A percentile compares a stretch with the other conserved stretches of the same genome.
Conservation (phyloP, 129 eudicot genomes). For the Dittrichia graveolens region DNA sequence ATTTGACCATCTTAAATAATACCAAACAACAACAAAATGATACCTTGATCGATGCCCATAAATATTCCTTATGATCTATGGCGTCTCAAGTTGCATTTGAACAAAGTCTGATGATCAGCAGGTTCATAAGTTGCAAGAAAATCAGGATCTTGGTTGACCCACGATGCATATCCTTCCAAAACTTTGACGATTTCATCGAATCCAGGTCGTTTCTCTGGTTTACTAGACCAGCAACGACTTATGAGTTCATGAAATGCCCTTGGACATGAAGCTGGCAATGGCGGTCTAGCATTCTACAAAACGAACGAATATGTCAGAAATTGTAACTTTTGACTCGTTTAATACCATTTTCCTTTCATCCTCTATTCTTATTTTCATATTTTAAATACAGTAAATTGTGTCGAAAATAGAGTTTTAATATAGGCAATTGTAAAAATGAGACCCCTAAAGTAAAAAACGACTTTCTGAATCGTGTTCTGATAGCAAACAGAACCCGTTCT, state of each 20-base stretch:
- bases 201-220: constrained; percentile 68
- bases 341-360: neutral
- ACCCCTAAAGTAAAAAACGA: neutral
- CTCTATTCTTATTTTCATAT: neutral
- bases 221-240: constrained; percentile 77
- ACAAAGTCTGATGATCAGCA: constrained; percentile 19
- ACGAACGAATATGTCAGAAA: neutral
- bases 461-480: neutral
- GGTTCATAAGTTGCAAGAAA: constrained; percentile 63
- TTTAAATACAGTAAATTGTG: neutral
- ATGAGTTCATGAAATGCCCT: constrained; percentile 61
- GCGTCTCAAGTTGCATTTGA: constrained; percentile 48
- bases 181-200: constrained; percentile 69
- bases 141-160: constrained; percentile 62
- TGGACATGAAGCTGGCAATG: constrained; percentile 79
- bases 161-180: constrained; percentile 62
- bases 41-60: constrained; percentile 20
- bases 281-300: constrained; percentile 89
- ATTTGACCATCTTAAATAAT: constrained; percentile 9
- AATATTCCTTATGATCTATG: constrained; percentile 29
- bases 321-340: neutral
- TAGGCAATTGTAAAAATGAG: neutral
- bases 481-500: neutral
- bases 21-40: constrained; percentile 12
- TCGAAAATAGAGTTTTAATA: neutral